Evolutionary conservation across 768 basidiomycete species (phyloP), one percentile per base, ranked within the genome.

Genomic region (Exidia glandulosa): DNA sequence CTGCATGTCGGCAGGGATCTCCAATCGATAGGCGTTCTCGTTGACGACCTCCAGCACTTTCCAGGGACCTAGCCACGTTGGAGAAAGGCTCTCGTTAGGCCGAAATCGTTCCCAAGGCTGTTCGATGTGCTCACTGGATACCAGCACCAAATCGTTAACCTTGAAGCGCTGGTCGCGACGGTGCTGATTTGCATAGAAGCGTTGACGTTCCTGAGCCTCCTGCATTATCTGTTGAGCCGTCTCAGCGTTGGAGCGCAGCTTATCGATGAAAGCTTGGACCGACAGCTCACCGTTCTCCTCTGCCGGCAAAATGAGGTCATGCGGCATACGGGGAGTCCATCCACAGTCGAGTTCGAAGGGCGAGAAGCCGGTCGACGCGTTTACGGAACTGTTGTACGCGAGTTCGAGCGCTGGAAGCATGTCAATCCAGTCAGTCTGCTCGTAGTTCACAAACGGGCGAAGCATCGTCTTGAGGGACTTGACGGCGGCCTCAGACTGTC

Each of bases 201-300:
- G 7, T 16, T 36, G 34, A 36, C 7, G 7, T 16, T 36, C 34
- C 34, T 36, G 34, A 36, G 34, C 34, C 16, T 9, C 55, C 60
- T 0, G 74, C 0, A 78, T 64, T 32, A 64, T 68, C 58, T 76
- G 74, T 58, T 73, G 72, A 2, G 76, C 75, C 19, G 66, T 57
- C 1, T 67, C 25, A 0, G 70, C 57, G 57, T 69, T 62, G 16
- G 30, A 1, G 4, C 70, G 60, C 13, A 67, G 56, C 12, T 55
- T 36, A 32, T 32, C 1, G 32, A 57, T 31, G 32, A 62, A 31
- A 2, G 52, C 32, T 3, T 50, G 23, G 27, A 50, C 56, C 7
- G 58, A 37, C 2, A 56, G 62, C 29, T 67, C 63, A 3, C 52
- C 29, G 1, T 37, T 6, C 10, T 55, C 57, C 0, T 61, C 62